These are phyloP conservation scores for Stagonosporopsis chrysanthemi DNA, from an alignment of 2,329 filamentous ascomycete species.

Conservation along the genomic window DNA sequence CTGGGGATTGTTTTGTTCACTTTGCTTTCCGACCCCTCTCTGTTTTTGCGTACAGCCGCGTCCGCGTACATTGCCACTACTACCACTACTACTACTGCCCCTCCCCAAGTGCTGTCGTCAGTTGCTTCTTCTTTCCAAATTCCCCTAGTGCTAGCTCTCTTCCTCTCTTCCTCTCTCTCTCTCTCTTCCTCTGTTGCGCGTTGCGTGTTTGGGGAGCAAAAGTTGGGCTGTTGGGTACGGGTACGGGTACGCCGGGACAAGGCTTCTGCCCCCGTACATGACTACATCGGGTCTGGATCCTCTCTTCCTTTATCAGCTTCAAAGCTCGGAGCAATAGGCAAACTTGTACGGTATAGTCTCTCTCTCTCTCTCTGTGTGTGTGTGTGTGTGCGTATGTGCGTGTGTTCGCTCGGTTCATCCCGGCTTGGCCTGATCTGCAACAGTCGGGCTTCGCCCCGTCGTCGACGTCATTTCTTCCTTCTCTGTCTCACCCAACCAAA, in stretches of 20 bases:
- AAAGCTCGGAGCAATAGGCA: background rate
- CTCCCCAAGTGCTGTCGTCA: conserved; percentile 1
- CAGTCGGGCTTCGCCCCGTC: background rate
- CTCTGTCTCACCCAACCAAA: background rate
- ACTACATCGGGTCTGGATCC: background rate
- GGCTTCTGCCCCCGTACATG: conserved; percentile 13
- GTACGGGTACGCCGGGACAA: background rate
- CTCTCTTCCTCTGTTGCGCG: background rate
- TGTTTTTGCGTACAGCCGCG: background rate
- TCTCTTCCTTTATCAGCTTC: background rate
- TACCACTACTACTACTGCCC: background rate
- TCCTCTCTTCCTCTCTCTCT: background rate
- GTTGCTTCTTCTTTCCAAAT: background rate
- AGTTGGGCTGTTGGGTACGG: conserved; percentile 17
- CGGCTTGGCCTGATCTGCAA: background rate
- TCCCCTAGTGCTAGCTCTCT: background rate
- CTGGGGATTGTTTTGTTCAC: conserved; percentile 24
- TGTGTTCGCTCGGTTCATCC: background rate
- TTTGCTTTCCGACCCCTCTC: background rate
- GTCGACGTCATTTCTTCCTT: background rate
- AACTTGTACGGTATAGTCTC: conserved; percentile 35
- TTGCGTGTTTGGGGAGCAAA: conserved; percentile 20
- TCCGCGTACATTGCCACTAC: conserved; percentile 15
- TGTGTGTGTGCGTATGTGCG: background rate
- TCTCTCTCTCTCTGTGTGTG: conserved; percentile 18